Evolutionary conservation across 2,329 filamentous ascomycete species (phyloP).

Genomic region (Penicillium italicum): DNA sequence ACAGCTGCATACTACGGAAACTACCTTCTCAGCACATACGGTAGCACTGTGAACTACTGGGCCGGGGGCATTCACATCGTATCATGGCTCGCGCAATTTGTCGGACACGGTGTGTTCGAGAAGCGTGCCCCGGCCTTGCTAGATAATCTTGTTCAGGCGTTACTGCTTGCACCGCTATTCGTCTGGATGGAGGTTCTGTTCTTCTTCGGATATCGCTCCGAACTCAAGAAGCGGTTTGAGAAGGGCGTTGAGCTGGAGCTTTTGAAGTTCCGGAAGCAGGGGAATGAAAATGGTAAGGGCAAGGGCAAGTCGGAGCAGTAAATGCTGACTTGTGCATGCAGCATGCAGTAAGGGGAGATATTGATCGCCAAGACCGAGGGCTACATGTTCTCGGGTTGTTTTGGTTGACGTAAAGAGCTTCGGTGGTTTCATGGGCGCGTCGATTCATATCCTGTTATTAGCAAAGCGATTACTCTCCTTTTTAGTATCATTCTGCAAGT

Average conservation of each 20-base stretch:
- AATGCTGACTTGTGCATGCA: background rate
- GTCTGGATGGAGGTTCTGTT: conserved; percentile 96
- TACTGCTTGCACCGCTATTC: conserved; percentile 92
- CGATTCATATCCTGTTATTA: conserved; percentile 1
- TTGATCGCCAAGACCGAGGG: conserved; percentile 1
- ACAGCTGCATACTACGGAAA: conserved; percentile 71
- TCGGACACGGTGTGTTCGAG: conserved; percentile 88
- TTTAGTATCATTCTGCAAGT: background rate
- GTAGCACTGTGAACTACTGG: conserved; percentile 58
- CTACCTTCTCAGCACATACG: conserved; percentile 64
- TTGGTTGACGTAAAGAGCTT: background rate
- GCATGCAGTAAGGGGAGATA: conserved; percentile 3
- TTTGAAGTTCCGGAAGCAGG: conserved; percentile 64
- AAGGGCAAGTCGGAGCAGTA: conserved; percentile 19
- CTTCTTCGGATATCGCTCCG: conserved; percentile 80
- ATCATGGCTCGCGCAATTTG: conserved; percentile 83
- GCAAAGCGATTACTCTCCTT: background rate
- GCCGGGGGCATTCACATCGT: conserved; percentile 67
- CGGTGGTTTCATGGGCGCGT: background rate
- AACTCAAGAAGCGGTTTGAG: conserved; percentile 77
- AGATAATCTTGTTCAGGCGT: conserved; percentile 85
- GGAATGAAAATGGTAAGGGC: conserved; percentile 14
- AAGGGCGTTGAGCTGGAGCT: conserved; percentile 73
- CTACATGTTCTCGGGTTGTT: background rate
- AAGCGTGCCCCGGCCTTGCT: conserved; percentile 81